These are phyloP conservation scores for Oryza glumipatula DNA, from an alignment of 176 grass and related monocot genomes.

Conservation along the genomic window DNA sequence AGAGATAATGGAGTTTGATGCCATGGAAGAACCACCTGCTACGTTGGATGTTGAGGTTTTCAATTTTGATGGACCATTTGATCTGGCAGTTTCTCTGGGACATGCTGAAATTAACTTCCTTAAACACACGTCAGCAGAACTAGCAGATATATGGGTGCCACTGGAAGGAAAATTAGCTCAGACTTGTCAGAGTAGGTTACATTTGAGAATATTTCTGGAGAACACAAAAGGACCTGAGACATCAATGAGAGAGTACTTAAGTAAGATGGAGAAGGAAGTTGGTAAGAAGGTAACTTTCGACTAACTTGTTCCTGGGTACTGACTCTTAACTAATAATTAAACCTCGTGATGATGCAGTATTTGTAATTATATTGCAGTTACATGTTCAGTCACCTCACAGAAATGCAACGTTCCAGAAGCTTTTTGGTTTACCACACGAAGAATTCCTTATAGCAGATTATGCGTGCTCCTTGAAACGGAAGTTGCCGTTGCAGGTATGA, in stretches of 20 bases:
- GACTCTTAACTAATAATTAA: neutral
- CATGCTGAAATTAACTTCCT: conserved; percentile 89
- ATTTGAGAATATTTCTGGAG: conserved; percentile 87
- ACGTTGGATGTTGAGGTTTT: conserved; percentile 77
- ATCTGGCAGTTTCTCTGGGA: conserved; percentile 63
- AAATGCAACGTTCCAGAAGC: conserved; percentile 82
- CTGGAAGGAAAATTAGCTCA: conserved; percentile 75
- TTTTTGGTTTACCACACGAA: conserved; percentile 72
- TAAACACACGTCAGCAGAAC: conserved; percentile 62
- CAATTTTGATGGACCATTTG: conserved; percentile 87
- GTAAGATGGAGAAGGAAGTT: conserved; percentile 93
- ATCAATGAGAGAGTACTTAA: conserved; percentile 67
- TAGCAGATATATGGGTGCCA: conserved; percentile 81
- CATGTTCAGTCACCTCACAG: conserved; percentile 68
- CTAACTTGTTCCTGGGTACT: neutral
- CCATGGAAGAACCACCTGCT: conserved; percentile 89
- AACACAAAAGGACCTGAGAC: conserved; percentile 72
- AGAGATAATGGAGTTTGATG: conserved; percentile 91
- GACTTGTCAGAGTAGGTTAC: conserved; percentile 66
- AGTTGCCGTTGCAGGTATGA: conserved; percentile 66
- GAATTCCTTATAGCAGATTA: conserved; percentile 97
- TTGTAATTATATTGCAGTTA: conserved; percentile 50
- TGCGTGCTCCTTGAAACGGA: conserved; percentile 79
- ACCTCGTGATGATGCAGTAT: conserved; percentile 10
- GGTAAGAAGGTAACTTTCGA: conserved; percentile 69